Evolutionary conservation across 2,329 filamentous ascomycete genomes (phyloP).

Genomic region (Arthrobotrys entomopaga): DNA sequence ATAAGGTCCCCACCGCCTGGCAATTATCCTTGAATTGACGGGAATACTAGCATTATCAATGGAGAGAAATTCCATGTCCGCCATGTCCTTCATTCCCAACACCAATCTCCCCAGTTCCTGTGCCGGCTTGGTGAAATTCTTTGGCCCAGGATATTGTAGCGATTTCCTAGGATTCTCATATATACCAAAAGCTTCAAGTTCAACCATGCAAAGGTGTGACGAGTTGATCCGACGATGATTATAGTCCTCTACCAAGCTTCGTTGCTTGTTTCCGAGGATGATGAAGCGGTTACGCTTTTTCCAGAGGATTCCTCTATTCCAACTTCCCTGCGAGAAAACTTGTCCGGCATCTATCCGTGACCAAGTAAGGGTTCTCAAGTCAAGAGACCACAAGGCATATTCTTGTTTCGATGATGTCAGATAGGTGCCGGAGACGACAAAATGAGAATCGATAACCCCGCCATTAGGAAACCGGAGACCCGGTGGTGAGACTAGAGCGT

Average conservation of each 20-base stretch:
- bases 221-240: slow-evolving; percentile 98
- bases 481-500: slow-evolving; percentile 83
- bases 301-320: slow-evolving; percentile 96
- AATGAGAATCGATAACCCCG: slow-evolving; percentile 92
- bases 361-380: slow-evolving; percentile 89
- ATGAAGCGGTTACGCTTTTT: slow-evolving; percentile 93
- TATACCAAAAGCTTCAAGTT: slow-evolving; percentile 94
- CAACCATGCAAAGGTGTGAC: slow-evolving; percentile 94
- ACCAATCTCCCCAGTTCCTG: slow-evolving; percentile 87
- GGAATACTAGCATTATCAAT: slow-evolving; percentile 90
- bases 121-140: slow-evolving; percentile 77
- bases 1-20: slow-evolving; percentile 91
- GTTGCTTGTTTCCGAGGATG: slow-evolving; percentile 90
- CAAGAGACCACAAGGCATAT: slow-evolving; percentile 94
- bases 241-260: slow-evolving; percentile 95
- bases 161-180: slow-evolving; percentile 85
- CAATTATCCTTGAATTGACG: slow-evolving; percentile 88
- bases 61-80: slow-evolving; percentile 96
- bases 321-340: slow-evolving; percentile 95
- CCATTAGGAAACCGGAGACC: slow-evolving; percentile 95
- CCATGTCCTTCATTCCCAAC: slow-evolving; percentile 80
- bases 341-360: slow-evolving; percentile 93
- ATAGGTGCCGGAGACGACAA: slow-evolving; percentile 97
- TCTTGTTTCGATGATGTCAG: slow-evolving; percentile 98
- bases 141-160: slow-evolving; percentile 56